These are phyloP conservation scores for Penicillium crustosum DNA, from an alignment of 2,329 filamentous ascomycete species.

Conservation along the genomic window DNA sequence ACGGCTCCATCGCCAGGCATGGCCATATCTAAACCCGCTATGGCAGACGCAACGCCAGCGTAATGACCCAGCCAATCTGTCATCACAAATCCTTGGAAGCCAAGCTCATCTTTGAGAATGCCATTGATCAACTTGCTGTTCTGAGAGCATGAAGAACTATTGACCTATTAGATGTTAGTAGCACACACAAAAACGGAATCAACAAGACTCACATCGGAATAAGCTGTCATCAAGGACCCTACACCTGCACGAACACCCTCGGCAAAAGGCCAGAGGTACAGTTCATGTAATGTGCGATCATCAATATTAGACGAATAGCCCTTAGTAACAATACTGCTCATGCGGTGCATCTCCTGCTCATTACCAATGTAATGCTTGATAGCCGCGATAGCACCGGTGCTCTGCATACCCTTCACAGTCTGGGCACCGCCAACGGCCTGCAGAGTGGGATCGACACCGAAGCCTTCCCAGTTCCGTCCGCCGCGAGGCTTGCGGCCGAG, in stretches of 20 bases:
- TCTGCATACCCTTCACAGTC: conserved; percentile 59
- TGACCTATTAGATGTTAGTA: conserved; percentile 48
- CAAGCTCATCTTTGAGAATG: conserved; percentile 70
- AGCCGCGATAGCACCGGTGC: conserved; percentile 56
- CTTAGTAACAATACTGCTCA: conserved; percentile 45
- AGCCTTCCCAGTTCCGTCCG: conserved; percentile 74
- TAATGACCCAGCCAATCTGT: conserved; percentile 68
- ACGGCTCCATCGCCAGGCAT: conserved; percentile 64
- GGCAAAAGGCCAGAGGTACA: conserved; percentile 53
- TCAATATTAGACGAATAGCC: conserved; percentile 52
- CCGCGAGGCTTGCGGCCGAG: conserved; percentile 70
- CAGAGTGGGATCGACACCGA: conserved; percentile 68
- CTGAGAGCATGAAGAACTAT: conserved; percentile 65
- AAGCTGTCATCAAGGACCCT: conserved; percentile 47
- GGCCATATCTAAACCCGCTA: conserved; percentile 66
- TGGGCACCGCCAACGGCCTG: conserved; percentile 54
- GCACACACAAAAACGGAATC: background rate
- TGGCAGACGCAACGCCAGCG: conserved; percentile 58
- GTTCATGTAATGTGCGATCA: conserved; percentile 50
- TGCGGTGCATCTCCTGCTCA: conserved; percentile 49
- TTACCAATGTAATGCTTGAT: conserved; percentile 59
- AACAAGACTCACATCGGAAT: conserved; percentile 39
- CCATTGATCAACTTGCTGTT: conserved; percentile 69
- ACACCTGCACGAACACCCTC: conserved; percentile 51
- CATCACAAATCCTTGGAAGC: conserved; percentile 70